Evolutionary conservation across 179 eudicot species (phyloP), one percentile per base, ranked within the genome.

Genomic region (Patellifolia procumbens): DNA sequence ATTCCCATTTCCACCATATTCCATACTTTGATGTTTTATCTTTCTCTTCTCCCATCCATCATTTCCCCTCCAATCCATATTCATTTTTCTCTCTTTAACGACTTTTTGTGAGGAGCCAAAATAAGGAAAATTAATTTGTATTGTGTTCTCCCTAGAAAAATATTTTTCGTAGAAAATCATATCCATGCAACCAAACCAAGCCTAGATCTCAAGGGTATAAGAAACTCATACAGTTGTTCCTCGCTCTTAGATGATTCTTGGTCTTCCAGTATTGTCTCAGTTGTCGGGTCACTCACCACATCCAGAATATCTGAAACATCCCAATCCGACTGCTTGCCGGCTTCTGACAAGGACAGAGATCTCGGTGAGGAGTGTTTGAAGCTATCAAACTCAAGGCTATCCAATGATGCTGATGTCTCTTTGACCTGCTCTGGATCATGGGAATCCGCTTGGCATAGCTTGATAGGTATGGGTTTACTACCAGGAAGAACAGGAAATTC

Each of bases 401-500:
- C 87, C 28, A 62, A 48, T 43, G 81, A 59, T 15, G 58, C 72
- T 26, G 80, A 77, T 1, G 35, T 71, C 60, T 83, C 83, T 11
- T 81, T 77, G 69, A 77, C 46, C 55, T 74, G 73, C 52, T 75
- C 75, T 17, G 29, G 24, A 62, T 60, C 59, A 28, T 68, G 43
- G 55, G 4, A 17, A 34, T 37, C 66, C 70, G 24, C 43, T 49
- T 79, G 80, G 29, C 43, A 11, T 45, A 56, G 49, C 31, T 45
- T 80, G 11, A 75, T 42, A 13, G 82, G 77, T 17, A 79, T 61
- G 12, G 88, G 78, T 72, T 85, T 79, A 60, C 74, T 28, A 42
- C 80, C 82, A 19, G 86, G 85, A 59, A 81, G 85, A 76, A 79
- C 79, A 51, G 90, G 90, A 69, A 87, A 87, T 46, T 83, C 88